Evolutionary conservation across 2,329 filamentous ascomycete genomes (phyloP).

Genomic region (Aspergillus aculeatus): DNA sequence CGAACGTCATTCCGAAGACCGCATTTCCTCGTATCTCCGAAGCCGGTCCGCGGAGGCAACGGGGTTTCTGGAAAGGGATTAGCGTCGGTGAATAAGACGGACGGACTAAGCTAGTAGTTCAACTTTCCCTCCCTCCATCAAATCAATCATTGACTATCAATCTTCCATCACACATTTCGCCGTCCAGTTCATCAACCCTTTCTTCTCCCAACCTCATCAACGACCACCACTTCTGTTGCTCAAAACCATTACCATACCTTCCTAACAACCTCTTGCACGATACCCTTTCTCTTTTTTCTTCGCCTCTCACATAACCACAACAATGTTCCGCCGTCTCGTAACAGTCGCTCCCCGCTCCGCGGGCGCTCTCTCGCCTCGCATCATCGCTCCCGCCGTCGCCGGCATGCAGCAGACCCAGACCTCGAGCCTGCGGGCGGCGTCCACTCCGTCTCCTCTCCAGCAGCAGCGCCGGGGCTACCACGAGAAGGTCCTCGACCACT

Average conservation of each 20-base stretch:
- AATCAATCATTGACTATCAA: conserved; percentile 15
- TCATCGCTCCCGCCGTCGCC: conserved; percentile 47
- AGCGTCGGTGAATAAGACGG: conserved; percentile 9
- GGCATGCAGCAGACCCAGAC: conserved; percentile 39
- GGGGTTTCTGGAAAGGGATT: conserved; percentile 12
- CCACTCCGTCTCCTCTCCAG: conserved; percentile 19
- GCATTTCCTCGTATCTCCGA: conserved; percentile 13
- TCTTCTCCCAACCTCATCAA: conserved; percentile 5
- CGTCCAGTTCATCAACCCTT: conserved; percentile 12
- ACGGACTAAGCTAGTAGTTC: neutral
- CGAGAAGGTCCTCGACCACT: conserved; percentile 78
- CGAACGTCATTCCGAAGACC: conserved; percentile 9
- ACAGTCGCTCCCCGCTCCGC: conserved; percentile 54
- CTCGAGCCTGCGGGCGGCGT: conserved; percentile 39
- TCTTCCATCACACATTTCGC: conserved; percentile 5
- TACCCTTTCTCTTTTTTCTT: conserved; percentile 25
- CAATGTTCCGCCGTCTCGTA: conserved; percentile 59
- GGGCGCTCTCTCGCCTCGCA: conserved; percentile 50
- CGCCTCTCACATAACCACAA: conserved; percentile 6
- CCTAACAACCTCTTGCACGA: conserved; percentile 8
- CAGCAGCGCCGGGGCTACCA: conserved; percentile 55
- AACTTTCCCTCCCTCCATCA: conserved; percentile 10
- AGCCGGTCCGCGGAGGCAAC: conserved; percentile 21
- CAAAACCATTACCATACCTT: conserved; percentile 21
- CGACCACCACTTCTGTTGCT: conserved; percentile 9